Evolutionary conservation across 2,329 filamentous ascomycete species (phyloP).

Genomic region (Xylaria sp.): DNA sequence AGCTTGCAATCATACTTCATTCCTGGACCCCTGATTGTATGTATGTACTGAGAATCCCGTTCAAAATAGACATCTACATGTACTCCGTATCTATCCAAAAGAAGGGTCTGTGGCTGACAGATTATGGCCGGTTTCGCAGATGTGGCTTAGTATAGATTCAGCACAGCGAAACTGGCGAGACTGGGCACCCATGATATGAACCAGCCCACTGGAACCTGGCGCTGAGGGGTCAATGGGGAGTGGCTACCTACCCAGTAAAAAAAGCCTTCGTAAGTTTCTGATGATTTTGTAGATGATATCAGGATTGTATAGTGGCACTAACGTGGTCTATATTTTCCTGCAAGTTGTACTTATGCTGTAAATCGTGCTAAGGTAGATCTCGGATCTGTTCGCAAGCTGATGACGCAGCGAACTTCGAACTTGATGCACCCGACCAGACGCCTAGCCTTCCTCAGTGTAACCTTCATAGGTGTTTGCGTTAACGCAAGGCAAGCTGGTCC

Average conservation of each 20-base stretch:
- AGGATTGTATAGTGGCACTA: too few relatives aligned
- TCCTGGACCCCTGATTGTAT: not conserved
- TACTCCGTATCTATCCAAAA: not conserved
- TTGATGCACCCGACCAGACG: not conserved
- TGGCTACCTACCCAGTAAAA: too few relatives aligned
- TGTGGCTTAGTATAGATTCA: not conserved
- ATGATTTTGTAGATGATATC: too few relatives aligned
- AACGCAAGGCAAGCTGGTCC: too few relatives aligned
- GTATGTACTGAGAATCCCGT: not conserved
- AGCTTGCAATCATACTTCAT: not conserved
- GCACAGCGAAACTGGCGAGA: not conserved
- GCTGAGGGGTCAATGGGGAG: too few relatives aligned
- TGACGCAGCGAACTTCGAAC: not conserved
- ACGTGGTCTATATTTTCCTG: too few relatives aligned
- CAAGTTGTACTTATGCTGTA: too few relatives aligned
- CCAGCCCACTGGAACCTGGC: not conserved
- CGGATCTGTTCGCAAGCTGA: not conserved
- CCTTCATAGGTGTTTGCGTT: not conserved
- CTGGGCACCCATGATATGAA: too few relatives aligned
- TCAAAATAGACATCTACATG: not conserved
- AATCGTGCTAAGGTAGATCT: not conserved
- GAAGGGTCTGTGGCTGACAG: constrained; percentile 7
- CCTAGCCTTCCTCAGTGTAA: not conserved
- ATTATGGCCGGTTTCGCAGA: not conserved
- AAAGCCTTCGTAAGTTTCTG: too few relatives aligned